Evolutionary conservation across 768 basidiomycete species (phyloP).

Genomic region (Gymnopilus dilepis): DNA sequence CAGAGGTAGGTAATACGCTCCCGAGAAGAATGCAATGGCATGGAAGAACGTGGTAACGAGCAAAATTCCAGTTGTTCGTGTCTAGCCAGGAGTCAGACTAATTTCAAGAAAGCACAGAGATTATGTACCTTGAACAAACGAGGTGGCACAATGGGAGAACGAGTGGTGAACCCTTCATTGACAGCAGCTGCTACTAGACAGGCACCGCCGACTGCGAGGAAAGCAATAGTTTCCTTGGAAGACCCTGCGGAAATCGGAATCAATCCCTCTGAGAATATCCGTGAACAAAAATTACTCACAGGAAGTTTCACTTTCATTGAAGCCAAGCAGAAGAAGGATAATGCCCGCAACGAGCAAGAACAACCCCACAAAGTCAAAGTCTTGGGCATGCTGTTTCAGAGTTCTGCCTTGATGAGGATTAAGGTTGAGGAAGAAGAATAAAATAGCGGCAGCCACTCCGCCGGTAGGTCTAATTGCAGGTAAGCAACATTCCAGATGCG

Average conservation of each 20-base stretch:
- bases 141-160: constrained; percentile 76
- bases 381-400: constrained; percentile 58
- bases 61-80: constrained; percentile 72
- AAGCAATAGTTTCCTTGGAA: constrained; percentile 60
- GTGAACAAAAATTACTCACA: constrained; percentile 49
- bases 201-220: constrained; percentile 62
- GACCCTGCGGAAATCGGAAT: constrained; percentile 53
- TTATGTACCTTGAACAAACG: constrained; percentile 68
- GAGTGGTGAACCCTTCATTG: constrained; percentile 65
- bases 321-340: constrained; percentile 72
- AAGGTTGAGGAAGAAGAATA: constrained; percentile 81
- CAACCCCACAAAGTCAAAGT: constrained; percentile 79
- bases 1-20: constrained; percentile 71
- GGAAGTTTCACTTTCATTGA: constrained; percentile 68
- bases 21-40: constrained; percentile 64
- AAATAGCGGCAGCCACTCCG: constrained; percentile 60
- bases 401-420: constrained; percentile 71
- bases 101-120: neutral
- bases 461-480: constrained; percentile 64
- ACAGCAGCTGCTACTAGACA: constrained; percentile 55
- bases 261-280: neutral
- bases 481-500: neutral
- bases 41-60: constrained; percentile 67
- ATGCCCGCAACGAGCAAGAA: constrained; percentile 65
- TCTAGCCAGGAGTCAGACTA: constrained; percentile 41